Evolutionary conservation across 148 eudicot genomes (phyloP).

Genomic region (Hydrangea macrophylla): DNA sequence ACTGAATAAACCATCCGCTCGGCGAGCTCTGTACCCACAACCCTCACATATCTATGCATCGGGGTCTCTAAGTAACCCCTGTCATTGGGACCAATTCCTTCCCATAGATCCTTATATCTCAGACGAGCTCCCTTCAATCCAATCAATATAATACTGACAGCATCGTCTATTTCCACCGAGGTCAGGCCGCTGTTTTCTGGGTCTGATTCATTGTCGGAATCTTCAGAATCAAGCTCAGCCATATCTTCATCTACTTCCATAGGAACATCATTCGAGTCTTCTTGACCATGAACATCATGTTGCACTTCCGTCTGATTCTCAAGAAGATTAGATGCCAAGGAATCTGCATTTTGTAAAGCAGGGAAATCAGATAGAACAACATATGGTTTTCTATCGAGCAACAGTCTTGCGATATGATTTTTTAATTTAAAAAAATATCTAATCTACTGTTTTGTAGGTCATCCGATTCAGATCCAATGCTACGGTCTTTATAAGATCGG

Average conservation of each 20-base stretch:
- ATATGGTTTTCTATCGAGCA: conserved; percentile 66
- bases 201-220: conserved; percentile 60
- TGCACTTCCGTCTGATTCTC: conserved; percentile 39
- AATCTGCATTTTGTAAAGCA: conserved; percentile 34
- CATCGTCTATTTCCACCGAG: conserved; percentile 29
- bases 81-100: conserved; percentile 35
- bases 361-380: conserved; percentile 63
- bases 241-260: conserved; percentile 53
- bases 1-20: conserved; percentile 66
- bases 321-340: conserved; percentile 15
- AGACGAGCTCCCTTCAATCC: conserved; percentile 49
- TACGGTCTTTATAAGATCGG: too few species aligned
- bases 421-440: too few species aligned
- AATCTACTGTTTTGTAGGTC: too few species aligned
- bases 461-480: too few species aligned
- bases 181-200: conserved; percentile 34
- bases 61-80: conserved; percentile 41
- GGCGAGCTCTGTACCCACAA: conserved; percentile 65
- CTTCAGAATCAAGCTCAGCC: conserved; percentile 46
- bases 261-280: conserved; percentile 50
- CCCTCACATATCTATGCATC: conserved; percentile 51
- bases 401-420: conserved; percentile 53
- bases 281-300: conserved; percentile 40
- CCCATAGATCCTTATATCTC: conserved; percentile 59
- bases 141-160: conserved; percentile 48